phyloP scores from a whole-genome alignment of 768 basidiomycete genomes.

The Serendipita vermifera region DNA sequence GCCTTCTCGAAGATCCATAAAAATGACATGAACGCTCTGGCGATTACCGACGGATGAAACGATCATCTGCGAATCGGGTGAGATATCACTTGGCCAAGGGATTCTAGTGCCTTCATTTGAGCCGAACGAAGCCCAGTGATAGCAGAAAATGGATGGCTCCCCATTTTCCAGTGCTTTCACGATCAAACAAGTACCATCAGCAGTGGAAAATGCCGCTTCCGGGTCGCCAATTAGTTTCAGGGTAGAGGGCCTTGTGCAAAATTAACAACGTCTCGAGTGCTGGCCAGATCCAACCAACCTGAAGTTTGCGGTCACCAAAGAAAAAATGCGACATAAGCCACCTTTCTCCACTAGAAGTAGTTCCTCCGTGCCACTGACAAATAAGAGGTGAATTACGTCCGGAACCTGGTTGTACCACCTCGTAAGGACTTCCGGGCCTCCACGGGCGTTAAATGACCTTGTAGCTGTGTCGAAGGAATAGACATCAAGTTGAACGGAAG shows the following conservation, averaged over 20 bases:
- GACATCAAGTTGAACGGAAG: slow-evolving; percentile 29
- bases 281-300: slow-evolving; percentile 25
- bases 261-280: background rate
- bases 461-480: slow-evolving; percentile 37
- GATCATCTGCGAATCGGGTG: slow-evolving; percentile 17
- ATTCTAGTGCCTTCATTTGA: slow-evolving; percentile 32
- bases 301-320: slow-evolving; percentile 40
- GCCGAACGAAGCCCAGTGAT: slow-evolving; percentile 48
- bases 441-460: slow-evolving; percentile 26
- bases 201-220: slow-evolving; percentile 31
- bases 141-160: slow-evolving; percentile 24
- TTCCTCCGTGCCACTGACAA: slow-evolving; percentile 41
- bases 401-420: slow-evolving; percentile 30
- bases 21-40: slow-evolving; percentile 31
- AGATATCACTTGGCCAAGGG: background rate
- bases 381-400: slow-evolving; percentile 28
- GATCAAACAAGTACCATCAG: slow-evolving; percentile 43
- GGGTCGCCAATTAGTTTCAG: slow-evolving; percentile 29
- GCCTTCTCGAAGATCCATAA: slow-evolving; percentile 25
- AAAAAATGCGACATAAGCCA: slow-evolving; percentile 37
- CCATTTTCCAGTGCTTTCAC: slow-evolving; percentile 13
- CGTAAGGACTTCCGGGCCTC: slow-evolving; percentile 32
- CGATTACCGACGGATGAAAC: slow-evolving; percentile 37
- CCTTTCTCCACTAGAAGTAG: slow-evolving; percentile 36
- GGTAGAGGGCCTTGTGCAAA: slow-evolving; percentile 30